These are phyloP conservation scores for Acanthamoeba culbertsoni DNA, from an alignment of 208 protist genomes.

Conservation along the genomic window DNA sequence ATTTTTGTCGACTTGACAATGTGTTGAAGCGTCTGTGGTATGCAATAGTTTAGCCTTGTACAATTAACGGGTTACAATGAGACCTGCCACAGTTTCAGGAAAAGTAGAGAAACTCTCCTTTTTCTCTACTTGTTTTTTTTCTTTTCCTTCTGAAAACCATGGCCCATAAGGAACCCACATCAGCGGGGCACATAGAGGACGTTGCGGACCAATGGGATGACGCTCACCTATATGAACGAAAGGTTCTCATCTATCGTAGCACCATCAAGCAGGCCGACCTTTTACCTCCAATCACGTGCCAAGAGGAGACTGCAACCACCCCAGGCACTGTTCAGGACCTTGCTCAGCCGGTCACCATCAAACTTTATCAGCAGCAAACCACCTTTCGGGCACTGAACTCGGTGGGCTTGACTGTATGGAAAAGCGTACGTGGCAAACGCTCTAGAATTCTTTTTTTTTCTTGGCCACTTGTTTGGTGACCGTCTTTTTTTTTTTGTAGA, in stretches of 20 bases:
- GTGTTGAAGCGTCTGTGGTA: too few relatives aligned
- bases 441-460: not conserved
- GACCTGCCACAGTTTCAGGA: too few relatives aligned
- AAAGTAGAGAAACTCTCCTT: too few relatives aligned
- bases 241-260: not conserved
- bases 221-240: not conserved
- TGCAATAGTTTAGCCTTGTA: too few relatives aligned
- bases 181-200: not conserved
- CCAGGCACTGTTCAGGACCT: not conserved
- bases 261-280: not conserved
- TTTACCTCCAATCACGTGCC: not conserved
- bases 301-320: not conserved
- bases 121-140: too few relatives aligned
- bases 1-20: too few relatives aligned
- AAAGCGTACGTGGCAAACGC: not conserved
- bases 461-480: not conserved
- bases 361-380: conserved; percentile 3
- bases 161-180: too few relatives aligned
- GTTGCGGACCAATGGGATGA: not conserved
- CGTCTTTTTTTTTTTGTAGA: not conserved
- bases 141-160: too few relatives aligned
- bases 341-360: not conserved
- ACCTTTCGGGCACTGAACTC: conserved; percentile 7
- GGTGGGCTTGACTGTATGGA: not conserved
- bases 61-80: too few relatives aligned